Conservation (phyloP, 139 green algal species). For the Pleodorina starrii region DNA sequence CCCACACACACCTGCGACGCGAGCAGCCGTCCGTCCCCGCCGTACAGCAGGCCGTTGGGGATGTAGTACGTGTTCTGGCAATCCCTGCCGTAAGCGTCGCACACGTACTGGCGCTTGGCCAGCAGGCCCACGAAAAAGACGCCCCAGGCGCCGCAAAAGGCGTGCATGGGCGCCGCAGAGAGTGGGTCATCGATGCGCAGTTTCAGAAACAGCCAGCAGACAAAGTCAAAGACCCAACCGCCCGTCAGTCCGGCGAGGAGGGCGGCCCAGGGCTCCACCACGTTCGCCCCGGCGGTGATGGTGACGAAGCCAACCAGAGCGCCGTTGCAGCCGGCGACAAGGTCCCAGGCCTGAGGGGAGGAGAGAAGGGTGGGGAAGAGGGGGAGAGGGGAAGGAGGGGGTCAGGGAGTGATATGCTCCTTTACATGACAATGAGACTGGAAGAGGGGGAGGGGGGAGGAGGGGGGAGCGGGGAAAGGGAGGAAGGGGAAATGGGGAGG, state of each 20-base stretch:
- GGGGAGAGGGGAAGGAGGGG: background rate
- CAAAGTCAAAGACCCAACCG: conserved; percentile 51
- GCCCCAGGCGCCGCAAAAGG: conserved; percentile 75
- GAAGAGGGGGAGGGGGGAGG: background rate
- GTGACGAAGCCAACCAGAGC: conserved; percentile 84
- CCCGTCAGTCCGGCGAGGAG: conserved; percentile 83
- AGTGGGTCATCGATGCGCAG: conserved; percentile 82
- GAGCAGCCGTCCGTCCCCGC: conserved; percentile 68
- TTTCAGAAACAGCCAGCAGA: conserved; percentile 56
- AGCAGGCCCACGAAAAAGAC: conserved; percentile 74
- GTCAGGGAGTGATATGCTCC: background rate
- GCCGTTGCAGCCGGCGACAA: conserved; percentile 80
- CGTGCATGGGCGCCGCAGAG: conserved; percentile 84
- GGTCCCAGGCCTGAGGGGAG: conserved; percentile 73
- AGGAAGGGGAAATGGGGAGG: background rate
- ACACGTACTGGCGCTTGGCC: conserved; percentile 71
- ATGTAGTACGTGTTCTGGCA: conserved; percentile 41
- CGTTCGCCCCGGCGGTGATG: conserved; percentile 73
- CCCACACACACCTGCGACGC: conserved; percentile 72
- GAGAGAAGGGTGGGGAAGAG: background rate
- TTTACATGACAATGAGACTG: too few relatives aligned
- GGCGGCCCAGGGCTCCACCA: conserved; percentile 89
- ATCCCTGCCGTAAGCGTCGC: conserved; percentile 61
- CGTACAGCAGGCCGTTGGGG: conserved; percentile 72
- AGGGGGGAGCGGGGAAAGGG: background rate